Base-by-base conservation (phyloP, 2,329 filamentous ascomycete species). In the Talaromyces verruculosus region DNA sequence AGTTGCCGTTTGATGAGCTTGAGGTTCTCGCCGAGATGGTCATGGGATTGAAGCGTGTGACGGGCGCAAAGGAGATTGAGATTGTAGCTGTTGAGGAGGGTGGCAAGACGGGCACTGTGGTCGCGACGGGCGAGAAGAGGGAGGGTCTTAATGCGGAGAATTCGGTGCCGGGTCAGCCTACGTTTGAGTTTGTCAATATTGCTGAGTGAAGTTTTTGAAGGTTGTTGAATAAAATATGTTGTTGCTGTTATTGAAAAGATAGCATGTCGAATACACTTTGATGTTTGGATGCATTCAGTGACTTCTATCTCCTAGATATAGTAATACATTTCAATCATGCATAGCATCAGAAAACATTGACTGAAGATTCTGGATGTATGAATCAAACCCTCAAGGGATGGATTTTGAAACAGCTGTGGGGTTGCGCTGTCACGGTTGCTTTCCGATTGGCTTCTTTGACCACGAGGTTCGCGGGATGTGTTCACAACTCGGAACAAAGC, bases 1-100 rank as follows among this genome's bases (percentile, higher is more conserved):
- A 94, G 80, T 83, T 99, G 68, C 85, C 87, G 0, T 99, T 98
- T 77, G 89, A 97, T 72, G 95, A 99, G 83, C 83, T 88, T 58
- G 84, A 85, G 67, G 90, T 89, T 39, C 83, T 98, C 65, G 78
- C 83, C 63, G 88, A 92, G 73, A 97, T 97, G 89, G 83, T 93
- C 2, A 85, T 88, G 1, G 89, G 89, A 22, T 81, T 99, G 73
- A 92, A 90, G 84, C 89, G 90, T 78, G 90, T 89, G 19, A 88
- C 89, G 1, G 88, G 89, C 35, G 88, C 90, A 71, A 87, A 85
- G 70, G 85, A 84, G 41, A 86, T 96, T 22, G 89, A 92, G 69
- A 83, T 97, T 69, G 80, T 96, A 53, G 80, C 83, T 8, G 88
- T 96, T 2, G 84, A 88, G 37, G 91, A 84, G 67, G 83, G 84